phyloP scores from a whole-genome alignment of 768 basidiomycete species.

The Phaeolepiota aurea region DNA sequence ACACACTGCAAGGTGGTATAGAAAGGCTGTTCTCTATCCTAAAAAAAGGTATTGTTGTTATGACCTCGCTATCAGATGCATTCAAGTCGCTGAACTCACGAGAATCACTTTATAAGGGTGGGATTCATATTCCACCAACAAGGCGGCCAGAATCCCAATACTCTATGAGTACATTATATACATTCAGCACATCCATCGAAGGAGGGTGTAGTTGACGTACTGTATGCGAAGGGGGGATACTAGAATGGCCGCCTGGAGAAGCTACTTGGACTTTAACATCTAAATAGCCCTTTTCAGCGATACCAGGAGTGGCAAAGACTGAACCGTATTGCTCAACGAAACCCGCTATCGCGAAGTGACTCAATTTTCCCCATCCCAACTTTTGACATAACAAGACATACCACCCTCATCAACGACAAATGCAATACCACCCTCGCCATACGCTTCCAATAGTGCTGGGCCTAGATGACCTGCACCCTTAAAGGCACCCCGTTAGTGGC shows the following conservation, averaged over 20 bases:
- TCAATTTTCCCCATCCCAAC: not conserved
- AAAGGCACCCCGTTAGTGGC: not conserved
- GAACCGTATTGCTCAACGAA: slow-evolving; percentile 42
- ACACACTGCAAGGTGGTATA: slow-evolving; percentile 59
- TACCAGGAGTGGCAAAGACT: slow-evolving; percentile 50
- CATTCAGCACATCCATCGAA: not conserved
- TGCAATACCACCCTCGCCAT: slow-evolving; percentile 3
- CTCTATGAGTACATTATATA: slow-evolving; percentile 29
- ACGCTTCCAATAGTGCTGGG: not conserved
- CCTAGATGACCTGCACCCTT: slow-evolving; percentile 1
- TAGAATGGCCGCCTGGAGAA: slow-evolving; percentile 78
- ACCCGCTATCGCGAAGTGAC: slow-evolving; percentile 25
- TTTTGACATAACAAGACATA: not conserved
- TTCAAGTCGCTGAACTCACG: slow-evolving; percentile 26
- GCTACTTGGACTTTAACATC: slow-evolving; percentile 58
- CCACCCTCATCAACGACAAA: slow-evolving; percentile 2
- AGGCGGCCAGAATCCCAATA: slow-evolving; percentile 71
- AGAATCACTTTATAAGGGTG: slow-evolving; percentile 50
- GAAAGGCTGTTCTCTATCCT: slow-evolving; percentile 50
- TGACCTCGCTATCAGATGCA: not conserved
- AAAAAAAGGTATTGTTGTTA: not conserved
- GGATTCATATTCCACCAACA: slow-evolving; percentile 62
- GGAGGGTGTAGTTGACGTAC: slow-evolving; percentile 25
- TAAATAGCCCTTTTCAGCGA: slow-evolving; percentile 69
- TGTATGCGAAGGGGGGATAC: slow-evolving; percentile 76